Percentiles rank a stretch among this genome's conserved stretches.
These are phyloP conservation scores for Aspergillus neotritici DNA, from an alignment of 2,329 filamentous ascomycete species.

Conservation along the genomic window DNA sequence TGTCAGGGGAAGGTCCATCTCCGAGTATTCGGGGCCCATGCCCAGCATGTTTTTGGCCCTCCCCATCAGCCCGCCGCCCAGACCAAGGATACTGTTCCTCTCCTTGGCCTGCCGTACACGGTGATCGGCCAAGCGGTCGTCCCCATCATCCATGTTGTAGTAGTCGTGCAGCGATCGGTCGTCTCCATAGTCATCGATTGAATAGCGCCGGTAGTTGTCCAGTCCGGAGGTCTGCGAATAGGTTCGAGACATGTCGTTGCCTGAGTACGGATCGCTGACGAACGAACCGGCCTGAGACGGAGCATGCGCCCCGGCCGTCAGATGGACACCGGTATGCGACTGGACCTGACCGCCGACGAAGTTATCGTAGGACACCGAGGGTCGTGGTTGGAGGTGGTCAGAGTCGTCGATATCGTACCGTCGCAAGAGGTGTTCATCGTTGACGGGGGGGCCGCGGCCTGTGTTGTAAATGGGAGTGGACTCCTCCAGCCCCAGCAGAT, in stretches of 20 bases:
- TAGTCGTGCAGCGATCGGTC: conserved; percentile 63
- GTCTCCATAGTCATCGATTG: conserved; percentile 78
- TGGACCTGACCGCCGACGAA: conserved; percentile 68
- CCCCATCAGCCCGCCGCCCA: conserved; percentile 83
- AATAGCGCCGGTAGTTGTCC: conserved; percentile 86
- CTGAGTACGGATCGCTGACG: conserved; percentile 35
- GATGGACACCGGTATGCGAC: conserved; percentile 45
- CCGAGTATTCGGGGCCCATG: conserved; percentile 81
- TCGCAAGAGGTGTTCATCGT: conserved; percentile 73
- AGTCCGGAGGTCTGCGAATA: conserved; percentile 75
- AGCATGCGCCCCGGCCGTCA: conserved; percentile 32
- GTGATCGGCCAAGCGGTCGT: conserved; percentile 50
- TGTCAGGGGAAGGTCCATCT: conserved; percentile 96
- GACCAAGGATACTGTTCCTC: conserved; percentile 79
- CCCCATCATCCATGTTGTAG: conserved; percentile 62
- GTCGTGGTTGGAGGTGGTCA: conserved; percentile 61
- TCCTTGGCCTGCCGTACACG: conserved; percentile 58
- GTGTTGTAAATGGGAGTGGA: conserved; percentile 56
- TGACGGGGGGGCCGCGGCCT: conserved; percentile 70
- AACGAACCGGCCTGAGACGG: conserved; percentile 30
- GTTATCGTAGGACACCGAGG: conserved; percentile 89
- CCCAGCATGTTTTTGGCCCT: conserved; percentile 85
- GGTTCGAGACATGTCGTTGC: conserved; percentile 36
- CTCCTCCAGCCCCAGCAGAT: conserved; percentile 40
- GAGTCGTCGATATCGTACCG: conserved; percentile 66